These are phyloP conservation scores for Cymbopogon citratus DNA, from an alignment of 176 grass and related monocot species.

Conservation along the genomic window DNA sequence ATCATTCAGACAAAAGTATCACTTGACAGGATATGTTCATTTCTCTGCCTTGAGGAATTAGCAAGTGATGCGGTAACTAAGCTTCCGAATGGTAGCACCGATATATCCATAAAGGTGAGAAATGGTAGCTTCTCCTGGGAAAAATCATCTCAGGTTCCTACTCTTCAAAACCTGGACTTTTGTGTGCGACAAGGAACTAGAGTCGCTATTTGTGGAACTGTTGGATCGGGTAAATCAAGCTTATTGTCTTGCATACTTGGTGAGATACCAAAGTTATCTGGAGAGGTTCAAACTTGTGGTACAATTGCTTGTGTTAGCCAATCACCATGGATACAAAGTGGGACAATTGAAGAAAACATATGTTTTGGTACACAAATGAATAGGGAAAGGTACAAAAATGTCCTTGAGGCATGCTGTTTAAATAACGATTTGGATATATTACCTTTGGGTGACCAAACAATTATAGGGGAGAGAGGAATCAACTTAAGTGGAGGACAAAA, in stretches of 20 bases:
- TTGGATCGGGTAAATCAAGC: background rate
- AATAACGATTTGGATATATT: conserved; percentile 55
- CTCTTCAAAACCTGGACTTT: too few relatives aligned
- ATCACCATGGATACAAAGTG: conserved; percentile 77
- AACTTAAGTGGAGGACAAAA: conserved; percentile 73
- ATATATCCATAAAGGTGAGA: too few relatives aligned
- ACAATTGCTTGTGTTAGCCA: conserved; percentile 58
- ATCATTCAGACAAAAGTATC: too few relatives aligned
- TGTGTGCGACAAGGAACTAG: too few relatives aligned
- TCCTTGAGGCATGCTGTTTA: conserved; percentile 54
- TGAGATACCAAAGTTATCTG: conserved; percentile 61
- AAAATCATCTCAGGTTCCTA: too few relatives aligned
- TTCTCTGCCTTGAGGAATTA: too few relatives aligned
- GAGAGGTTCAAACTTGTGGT: conserved; percentile 49
- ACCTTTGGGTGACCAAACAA: conserved; percentile 55
- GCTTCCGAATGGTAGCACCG: too few relatives aligned
- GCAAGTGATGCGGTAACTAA: too few relatives aligned
- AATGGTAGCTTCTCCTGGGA: too few relatives aligned
- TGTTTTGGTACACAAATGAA: conserved; percentile 49
- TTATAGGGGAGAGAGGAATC: conserved; percentile 78
- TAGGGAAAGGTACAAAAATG: conserved; percentile 28
- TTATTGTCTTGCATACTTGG: conserved; percentile 73
- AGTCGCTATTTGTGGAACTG: too few relatives aligned
- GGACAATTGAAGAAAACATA: conserved; percentile 58
- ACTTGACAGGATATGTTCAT: too few relatives aligned